These are phyloP conservation scores for Geosmithia morbida DNA, from an alignment of 2,329 filamentous ascomycete genomes.

Conservation along the genomic window DNA sequence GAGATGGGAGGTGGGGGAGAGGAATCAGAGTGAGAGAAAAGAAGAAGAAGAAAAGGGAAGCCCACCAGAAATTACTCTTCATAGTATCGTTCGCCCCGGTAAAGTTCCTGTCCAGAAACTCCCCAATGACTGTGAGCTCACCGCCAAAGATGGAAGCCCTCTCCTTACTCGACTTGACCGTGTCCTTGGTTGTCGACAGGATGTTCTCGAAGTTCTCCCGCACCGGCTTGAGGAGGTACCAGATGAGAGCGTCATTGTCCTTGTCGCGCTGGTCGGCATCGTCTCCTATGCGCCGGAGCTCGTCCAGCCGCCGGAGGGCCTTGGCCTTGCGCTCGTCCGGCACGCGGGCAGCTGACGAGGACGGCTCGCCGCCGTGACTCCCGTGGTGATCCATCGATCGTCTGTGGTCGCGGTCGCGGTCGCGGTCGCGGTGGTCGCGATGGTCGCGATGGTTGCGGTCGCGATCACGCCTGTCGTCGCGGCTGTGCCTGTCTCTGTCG, in stretches of 20 bases:
- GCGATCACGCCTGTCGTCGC: conserved; percentile 12
- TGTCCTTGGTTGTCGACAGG: conserved; percentile 45
- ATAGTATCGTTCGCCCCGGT: conserved; percentile 24
- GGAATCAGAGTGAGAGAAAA: too few species aligned
- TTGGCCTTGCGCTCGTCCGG: conserved; percentile 25
- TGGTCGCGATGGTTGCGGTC: conserved; percentile 10
- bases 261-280: conserved; percentile 31
- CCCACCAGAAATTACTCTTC: conserved; percentile 37
- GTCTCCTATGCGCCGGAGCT: conserved; percentile 30
- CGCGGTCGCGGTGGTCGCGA: conserved; percentile 9
- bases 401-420: conserved; percentile 5
- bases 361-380: conserved; percentile 5
- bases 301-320: conserved; percentile 24
- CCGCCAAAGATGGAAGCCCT: conserved; percentile 46
- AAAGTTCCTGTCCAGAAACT: conserved; percentile 39
- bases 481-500: conserved; percentile 7
- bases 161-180: conserved; percentile 46
- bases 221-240: conserved; percentile 41
- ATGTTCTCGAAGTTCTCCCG: conserved; percentile 44
- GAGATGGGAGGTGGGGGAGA: too few species aligned
- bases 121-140: conserved; percentile 46
- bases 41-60: not conserved
- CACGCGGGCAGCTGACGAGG: conserved; percentile 7
- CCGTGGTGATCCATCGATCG: conserved; percentile 2
- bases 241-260: conserved; percentile 30